Evolutionary conservation across 768 basidiomycete genomes (phyloP), one percentile per base, ranked within the genome.

Genomic region (Trametes cingulata): DNA sequence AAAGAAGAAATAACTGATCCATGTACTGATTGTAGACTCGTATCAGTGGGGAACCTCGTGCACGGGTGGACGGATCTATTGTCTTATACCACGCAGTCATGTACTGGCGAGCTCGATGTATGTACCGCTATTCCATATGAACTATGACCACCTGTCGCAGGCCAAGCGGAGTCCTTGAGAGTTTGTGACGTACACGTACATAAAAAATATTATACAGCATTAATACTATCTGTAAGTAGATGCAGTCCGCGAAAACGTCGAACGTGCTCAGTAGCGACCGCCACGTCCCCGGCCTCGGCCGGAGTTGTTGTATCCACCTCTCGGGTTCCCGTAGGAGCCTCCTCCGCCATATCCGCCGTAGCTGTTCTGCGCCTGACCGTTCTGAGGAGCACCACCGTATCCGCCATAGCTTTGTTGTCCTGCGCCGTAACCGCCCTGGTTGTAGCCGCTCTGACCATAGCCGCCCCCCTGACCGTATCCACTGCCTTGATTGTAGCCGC

Each of bases 231-330:
- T 58, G 59, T 60, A n/a, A n/a, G n/a, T n/a, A 68, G 47, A 52
- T 47, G 43, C 27, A 40, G 55, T 63, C 52, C 56, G 25, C 48
- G 47, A 39, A 13, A 27, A 3, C 35, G 22, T 17, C 25, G 37
- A 5, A 33, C 4, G 4, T 37, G 24, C 52, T 74, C 76, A 78
- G 49, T 68, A 74, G 73, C 81, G 78, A 24, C 75, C 72, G 45
- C 81, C 80, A 39, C 84, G 75, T 10, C 82, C 85, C 66, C 85
- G 74, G 33, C 82, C 82, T 66, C 85, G 74, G 27, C 82, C 82
- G 56, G 83, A 58, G 55, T 63, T 61, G 36, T 70, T 67, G 58
- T 67, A 66, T 4, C 70, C 68, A 24, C 69, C 64, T 9, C 66
- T 51, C 24, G 52, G 12, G 50, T 66, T 59, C 13, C 62, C 57